These are phyloP conservation scores for Dactylellina drechsleri DNA, from an alignment of 2,329 filamentous ascomycete genomes.

Conservation along the genomic window DNA sequence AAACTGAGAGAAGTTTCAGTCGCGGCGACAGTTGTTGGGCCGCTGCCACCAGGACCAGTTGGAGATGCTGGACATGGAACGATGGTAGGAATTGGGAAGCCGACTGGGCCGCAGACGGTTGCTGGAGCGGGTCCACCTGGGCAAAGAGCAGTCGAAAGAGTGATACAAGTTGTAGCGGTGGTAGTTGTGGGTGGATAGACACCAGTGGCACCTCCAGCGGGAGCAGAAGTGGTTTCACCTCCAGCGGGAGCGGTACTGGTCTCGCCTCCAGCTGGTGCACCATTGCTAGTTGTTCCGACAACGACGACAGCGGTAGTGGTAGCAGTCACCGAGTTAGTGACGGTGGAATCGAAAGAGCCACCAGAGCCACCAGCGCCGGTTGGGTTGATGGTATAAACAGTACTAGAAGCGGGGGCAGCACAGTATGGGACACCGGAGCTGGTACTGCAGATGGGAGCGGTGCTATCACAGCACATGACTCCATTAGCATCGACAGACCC, in stretches of 20 bases:
- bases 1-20: neutral
- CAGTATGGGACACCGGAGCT: conserved; percentile 50
- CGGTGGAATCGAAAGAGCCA: conserved; percentile 31
- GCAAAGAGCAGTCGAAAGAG: conserved; percentile 38
- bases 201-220: conserved; percentile 1
- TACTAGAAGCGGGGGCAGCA: conserved; percentile 39
- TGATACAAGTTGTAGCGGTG: conserved; percentile 20
- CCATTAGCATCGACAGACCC: conserved; percentile 38
- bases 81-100: conserved; percentile 21
- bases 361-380: neutral
- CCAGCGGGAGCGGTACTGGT: conserved; percentile 2
- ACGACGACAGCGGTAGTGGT: conserved; percentile 16
- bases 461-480: conserved; percentile 38
- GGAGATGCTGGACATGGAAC: conserved; percentile 32
- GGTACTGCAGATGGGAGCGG: conserved; percentile 45
- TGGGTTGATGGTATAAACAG: conserved; percentile 37
- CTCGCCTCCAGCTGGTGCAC: conserved; percentile 7
- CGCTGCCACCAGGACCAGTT: conserved; percentile 24
- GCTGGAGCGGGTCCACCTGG: conserved; percentile 33
- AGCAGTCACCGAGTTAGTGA: conserved; percentile 21
- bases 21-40: conserved; percentile 21
- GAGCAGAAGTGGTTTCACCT: conserved; percentile 1
- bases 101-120: conserved; percentile 43
- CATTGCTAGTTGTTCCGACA: conserved; percentile 16
- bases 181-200: conserved; percentile 2